Evolutionary conservation across 768 basidiomycete genomes (phyloP), one percentile per base, ranked within the genome.

Genomic region (Psilocybe azurescens): DNA sequence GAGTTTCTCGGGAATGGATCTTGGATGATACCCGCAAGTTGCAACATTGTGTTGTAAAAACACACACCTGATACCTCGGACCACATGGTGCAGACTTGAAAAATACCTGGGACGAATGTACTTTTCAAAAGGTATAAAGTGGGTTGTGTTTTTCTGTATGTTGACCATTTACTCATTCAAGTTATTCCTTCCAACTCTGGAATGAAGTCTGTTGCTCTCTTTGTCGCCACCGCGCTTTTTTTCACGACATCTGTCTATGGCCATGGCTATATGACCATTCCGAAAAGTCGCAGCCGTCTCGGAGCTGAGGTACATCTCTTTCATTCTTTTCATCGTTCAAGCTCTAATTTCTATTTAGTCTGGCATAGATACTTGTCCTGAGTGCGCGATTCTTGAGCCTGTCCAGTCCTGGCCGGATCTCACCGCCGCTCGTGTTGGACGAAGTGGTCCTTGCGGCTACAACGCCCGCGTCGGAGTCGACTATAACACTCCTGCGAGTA

Each of bases 391-490:
- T 20, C 32, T 58, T 14, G 56, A 58, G 47, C 56, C 56, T 14
- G 56, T 58, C 32, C 16, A 46, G 11, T 48, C 56, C 7, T 58
- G 56, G 56, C 56, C 56, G 2, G 56, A 49, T 29, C 47, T 58
- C 18, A 29, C 14, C n/a, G 56, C 11, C 16, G 56, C 56, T 13
- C 47, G 47, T 14, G 56, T 58, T 16, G 56, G 44, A n/a, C 56
- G 56, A 1, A 58, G 56, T 29, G 56, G 56, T 33, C 56, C 56
- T 20, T 58, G 56, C 32, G 56, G 56, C n/a, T 58, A 58, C 33
- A 58, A 58, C 47, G 56, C 56, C 8, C 56, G 56, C 46, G 56
- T 58, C 11, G 30, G 44, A 14, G 47, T 58, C 18, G 56, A 58
- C 56, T 58, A 58, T 16, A 58, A 58, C 56, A 32, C 3, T 29